These are phyloP conservation scores for Mercurialis annua DNA, from an alignment of 345 rosid species.

Conservation along the genomic window DNA sequence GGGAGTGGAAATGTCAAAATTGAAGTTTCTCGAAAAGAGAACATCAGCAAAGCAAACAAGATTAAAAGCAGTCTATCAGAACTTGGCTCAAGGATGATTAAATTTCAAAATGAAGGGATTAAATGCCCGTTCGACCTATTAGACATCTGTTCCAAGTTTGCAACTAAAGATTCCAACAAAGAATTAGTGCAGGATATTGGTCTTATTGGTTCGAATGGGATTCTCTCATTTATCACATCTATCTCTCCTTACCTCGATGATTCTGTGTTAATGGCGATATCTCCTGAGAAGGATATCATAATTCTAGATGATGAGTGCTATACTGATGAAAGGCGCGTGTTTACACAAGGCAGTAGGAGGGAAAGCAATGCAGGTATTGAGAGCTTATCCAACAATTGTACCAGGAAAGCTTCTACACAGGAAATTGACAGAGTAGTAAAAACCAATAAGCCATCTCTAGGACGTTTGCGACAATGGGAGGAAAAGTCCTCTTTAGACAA, in stretches of 20 bases:
- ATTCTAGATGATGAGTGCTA: constrained; percentile 32
- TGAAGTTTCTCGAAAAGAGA: constrained; percentile 28
- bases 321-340: constrained; percentile 21
- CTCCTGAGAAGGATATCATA: constrained; percentile 26
- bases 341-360: constrained; percentile 32
- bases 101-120: constrained; percentile 49
- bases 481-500: constrained; percentile 30
- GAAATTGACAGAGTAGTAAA: constrained; percentile 33
- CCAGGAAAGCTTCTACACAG: constrained; percentile 22
- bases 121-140: constrained; percentile 59
- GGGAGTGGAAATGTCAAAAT: constrained; percentile 41
- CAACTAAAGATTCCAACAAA: constrained; percentile 75
- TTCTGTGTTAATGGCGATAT: constrained; percentile 38
- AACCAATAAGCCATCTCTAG: constrained; percentile 28
- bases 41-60: constrained; percentile 26
- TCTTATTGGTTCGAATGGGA: constrained; percentile 74
- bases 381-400: constrained; percentile 27
- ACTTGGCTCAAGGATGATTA: constrained; percentile 51
- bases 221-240: constrained; percentile 56
- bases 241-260: constrained; percentile 49
- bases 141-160: constrained; percentile 71
- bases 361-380: constrained; percentile 28
- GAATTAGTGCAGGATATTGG: constrained; percentile 83
- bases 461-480: constrained; percentile 43
- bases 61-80: constrained; percentile 36